These are phyloP conservation scores for Wickerhamomyces subpelliculosus DNA, from an alignment of 805 yeast species.

Conservation along the genomic window DNA sequence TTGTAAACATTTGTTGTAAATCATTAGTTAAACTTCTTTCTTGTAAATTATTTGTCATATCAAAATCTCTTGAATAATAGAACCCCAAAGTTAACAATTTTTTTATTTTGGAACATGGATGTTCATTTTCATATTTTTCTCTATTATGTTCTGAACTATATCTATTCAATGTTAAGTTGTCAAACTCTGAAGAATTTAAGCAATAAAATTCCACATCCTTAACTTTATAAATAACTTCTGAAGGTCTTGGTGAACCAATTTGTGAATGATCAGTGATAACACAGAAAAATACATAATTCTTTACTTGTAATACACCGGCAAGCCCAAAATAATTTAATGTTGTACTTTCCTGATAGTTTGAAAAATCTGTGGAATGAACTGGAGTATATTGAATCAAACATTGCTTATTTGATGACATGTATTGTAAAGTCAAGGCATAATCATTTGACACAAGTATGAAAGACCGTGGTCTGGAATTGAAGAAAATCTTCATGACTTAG, in stretches of 20 bases:
- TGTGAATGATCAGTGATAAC: conserved; percentile 47
- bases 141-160: conserved; percentile 15
- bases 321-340: conserved; percentile 42
- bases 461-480: conserved; percentile 61
- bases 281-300: conserved; percentile 48
- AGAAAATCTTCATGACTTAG: conserved; percentile 19
- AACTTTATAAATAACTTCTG: conserved; percentile 46
- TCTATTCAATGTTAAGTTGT: conserved; percentile 23
- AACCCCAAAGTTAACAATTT: conserved; percentile 79
- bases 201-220: conserved; percentile 62
- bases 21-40: conserved; percentile 47
- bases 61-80: conserved; percentile 85
- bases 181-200: conserved; percentile 50
- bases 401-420: conserved; percentile 19
- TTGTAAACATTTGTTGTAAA: conserved; percentile 28
- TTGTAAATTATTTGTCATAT: conserved; percentile 76
- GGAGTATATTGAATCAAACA: conserved; percentile 49
- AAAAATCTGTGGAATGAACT: conserved; percentile 29
- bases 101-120: conserved; percentile 74
- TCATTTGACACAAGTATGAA: conserved; percentile 56
- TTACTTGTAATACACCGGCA: conserved; percentile 51
- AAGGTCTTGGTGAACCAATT: conserved; percentile 53
- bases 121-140: conserved; percentile 38
- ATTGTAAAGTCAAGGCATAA: conserved; percentile 54
- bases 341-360: conserved; percentile 33